Base-by-base conservation (phyloP, 257 asterid species). In the Rauvolfia tetraphylla region DNA sequence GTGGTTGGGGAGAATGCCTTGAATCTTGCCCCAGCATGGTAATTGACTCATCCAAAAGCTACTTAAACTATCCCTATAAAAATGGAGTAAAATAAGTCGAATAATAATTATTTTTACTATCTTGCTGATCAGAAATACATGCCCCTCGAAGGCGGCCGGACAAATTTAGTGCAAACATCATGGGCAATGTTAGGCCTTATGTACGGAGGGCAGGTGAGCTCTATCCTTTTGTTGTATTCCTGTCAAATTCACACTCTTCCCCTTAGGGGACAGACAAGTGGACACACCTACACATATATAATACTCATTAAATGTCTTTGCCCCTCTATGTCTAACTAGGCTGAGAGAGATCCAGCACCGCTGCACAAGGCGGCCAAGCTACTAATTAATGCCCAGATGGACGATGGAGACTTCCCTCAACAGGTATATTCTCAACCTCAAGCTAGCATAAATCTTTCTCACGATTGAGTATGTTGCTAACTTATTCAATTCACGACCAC, bases 121-220 rank as follows among this genome's bases (percentile, higher is more conserved):
- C 61, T 62, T 72, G 51, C 23, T 76, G 23, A 22, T 76, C 88
- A 92, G 96, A 90, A 83, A 86, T 92, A 87, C 86, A 92, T 81
- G 48, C 96, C 97, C 7, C 63, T 92, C 23, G 93, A 89, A 79
- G 96, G 89, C 71, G 89, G 89, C 42, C 78, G 89, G 31, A 92
- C 96, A n/a, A 92, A 92, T 80, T 74, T 92, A 41, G 97, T 90
- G 33, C 97, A 90, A 66, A 90, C 98, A 49, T 87, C 97, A 13
- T 90, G 97, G 97, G 98, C 93, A 22, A 92, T 92, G 98, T 85
- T 92, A 25, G 94, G 97, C 23, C 91, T 92, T 23, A 85, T 90
- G 89, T 79, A 81, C 23, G 87, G 81, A 71, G 97, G 98, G 42
- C 96, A 92, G 94, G 97, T 92, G 39, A 48, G 84, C 41, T 25